These are phyloP conservation scores for Citrullus mucosospermus DNA, from an alignment of 306 rosid species.

Conservation along the genomic window DNA sequence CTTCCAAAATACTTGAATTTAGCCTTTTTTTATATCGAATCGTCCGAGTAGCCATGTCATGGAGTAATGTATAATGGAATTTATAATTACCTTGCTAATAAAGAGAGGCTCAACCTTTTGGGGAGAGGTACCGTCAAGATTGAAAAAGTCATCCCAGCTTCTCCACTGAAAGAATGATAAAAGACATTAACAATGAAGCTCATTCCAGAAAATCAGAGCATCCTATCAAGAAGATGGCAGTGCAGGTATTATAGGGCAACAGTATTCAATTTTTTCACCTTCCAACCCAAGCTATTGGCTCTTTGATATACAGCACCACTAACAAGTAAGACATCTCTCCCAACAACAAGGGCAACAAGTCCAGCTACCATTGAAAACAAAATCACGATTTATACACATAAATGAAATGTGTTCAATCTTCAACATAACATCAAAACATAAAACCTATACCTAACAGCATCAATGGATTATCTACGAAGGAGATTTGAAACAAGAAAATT, in stretches of 20 bases:
- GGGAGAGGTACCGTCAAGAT: conserved; percentile 55
- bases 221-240: background rate
- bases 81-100: conserved; percentile 66
- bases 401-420: background rate
- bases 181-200: background rate
- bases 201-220: background rate
- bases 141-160: conserved; percentile 63
- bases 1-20: background rate
- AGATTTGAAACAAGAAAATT: background rate
- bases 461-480: background rate
- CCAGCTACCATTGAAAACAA: conserved; percentile 44
- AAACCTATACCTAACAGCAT: background rate
- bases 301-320: conserved; percentile 72
- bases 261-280: conserved; percentile 26
- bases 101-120: conserved; percentile 81
- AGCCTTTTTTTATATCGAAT: background rate
- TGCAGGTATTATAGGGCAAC: background rate
- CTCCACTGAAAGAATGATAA: conserved; percentile 46
- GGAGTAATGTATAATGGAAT: background rate
- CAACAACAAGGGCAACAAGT: conserved; percentile 74
- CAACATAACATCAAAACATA: background rate
- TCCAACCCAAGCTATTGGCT: conserved; percentile 72
- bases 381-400: background rate
- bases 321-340: conserved; percentile 72
- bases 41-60: background rate